Conservation (phyloP, 2,329 filamentous ascomycete species). For the Sporothrix inflata region DNA sequence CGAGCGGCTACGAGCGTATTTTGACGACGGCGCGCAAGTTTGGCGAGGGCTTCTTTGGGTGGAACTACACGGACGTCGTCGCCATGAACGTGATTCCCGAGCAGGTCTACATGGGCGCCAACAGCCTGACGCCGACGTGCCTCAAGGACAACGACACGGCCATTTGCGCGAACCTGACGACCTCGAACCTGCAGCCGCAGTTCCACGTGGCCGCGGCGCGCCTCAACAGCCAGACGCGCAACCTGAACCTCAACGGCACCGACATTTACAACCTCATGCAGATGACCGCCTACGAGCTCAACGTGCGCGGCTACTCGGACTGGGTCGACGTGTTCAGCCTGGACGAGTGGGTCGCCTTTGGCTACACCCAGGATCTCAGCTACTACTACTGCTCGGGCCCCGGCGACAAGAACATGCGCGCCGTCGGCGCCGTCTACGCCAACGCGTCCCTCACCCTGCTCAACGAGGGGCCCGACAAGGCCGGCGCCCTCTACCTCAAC, state of each 20-base stretch:
- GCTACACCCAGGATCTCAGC: conserved; percentile 68
- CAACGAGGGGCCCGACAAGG: conserved; percentile 26
- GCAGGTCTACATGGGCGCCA: conserved; percentile 30
- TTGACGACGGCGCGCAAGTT: conserved; percentile 66
- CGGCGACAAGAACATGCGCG: conserved; percentile 41
- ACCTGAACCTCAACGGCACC: conserved; percentile 25
- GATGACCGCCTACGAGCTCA: conserved; percentile 32
- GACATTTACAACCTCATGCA: conserved; percentile 32
- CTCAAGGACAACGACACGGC: conserved; percentile 50
- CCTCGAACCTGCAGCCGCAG: conserved; percentile 27
- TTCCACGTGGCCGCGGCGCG: conserved; percentile 26
- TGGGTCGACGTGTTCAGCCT: conserved; percentile 67
- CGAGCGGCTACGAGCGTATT: conserved; percentile 61
- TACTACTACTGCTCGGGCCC: conserved; percentile 70
- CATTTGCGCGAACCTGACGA: conserved; percentile 26
- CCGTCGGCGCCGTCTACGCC: conserved; percentile 32
- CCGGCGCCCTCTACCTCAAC: conserved; percentile 27
- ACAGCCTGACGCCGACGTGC: conserved; percentile 63
- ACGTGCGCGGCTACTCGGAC: conserved; percentile 50
- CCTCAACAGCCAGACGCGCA: conserved; percentile 24
- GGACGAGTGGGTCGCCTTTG: conserved; percentile 64
- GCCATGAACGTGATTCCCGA: conserved; percentile 52
- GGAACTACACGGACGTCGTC: conserved; percentile 58
- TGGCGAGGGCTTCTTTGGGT: conserved; percentile 63
- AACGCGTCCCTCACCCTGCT: conserved; percentile 30